These are phyloP conservation scores for Anethum foeniculum DNA, from an alignment of 140 eudicot species.

Conservation along the genomic window DNA sequence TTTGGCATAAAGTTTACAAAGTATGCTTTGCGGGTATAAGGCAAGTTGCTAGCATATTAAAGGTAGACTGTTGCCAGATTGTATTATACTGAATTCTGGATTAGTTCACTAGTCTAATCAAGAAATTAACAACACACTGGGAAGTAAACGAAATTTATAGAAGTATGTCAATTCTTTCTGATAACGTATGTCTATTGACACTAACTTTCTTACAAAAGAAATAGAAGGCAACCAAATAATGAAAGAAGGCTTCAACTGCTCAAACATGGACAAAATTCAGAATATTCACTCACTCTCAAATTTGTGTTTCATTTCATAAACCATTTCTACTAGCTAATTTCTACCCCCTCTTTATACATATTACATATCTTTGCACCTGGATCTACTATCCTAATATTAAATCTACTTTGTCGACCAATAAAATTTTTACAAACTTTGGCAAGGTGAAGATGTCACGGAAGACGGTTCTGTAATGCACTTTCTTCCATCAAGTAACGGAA, in stretches of 20 bases:
- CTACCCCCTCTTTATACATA: slow-evolving; percentile 4
- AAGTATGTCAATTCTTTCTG: neutral
- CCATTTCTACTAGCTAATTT: neutral
- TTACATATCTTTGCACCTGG: slow-evolving; percentile 3
- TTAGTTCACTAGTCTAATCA: neutral
- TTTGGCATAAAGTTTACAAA: neutral
- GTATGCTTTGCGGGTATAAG: neutral
- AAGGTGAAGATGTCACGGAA: slow-evolving; percentile 7
- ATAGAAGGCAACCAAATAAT: neutral
- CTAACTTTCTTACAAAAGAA: neutral
- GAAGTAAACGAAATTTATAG: neutral
- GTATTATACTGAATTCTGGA: neutral
- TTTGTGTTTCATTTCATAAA: neutral
- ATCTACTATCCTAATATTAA: neutral
- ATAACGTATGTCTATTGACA: neutral
- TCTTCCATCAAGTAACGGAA: too few species aligned
- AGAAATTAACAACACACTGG: neutral
- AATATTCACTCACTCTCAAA: neutral
- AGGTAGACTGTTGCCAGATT: neutral
- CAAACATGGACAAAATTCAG: neutral
- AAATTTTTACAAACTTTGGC: slow-evolving; percentile 1
- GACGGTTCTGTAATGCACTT: neutral
- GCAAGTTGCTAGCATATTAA: neutral
- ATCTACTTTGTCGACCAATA: neutral
- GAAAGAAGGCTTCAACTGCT: slow-evolving; percentile 6